Evolutionary conservation across 805 yeast genomes (phyloP).

Genomic region (Ogataea minuta): DNA sequence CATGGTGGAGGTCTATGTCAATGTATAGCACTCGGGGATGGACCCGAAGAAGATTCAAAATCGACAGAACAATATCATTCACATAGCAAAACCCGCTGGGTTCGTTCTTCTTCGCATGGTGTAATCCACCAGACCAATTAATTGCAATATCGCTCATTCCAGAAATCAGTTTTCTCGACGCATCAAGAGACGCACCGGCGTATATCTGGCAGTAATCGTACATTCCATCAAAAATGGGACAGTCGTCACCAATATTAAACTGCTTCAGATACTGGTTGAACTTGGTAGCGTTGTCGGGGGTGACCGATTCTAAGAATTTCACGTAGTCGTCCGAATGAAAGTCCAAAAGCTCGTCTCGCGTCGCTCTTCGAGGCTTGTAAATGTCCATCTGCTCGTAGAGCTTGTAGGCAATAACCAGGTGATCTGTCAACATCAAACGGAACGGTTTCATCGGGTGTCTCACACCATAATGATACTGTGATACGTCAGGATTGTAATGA

Average conservation of each 20-base stretch:
- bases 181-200: slow-evolving; percentile 93
- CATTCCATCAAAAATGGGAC: slow-evolving; percentile 93
- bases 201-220: slow-evolving; percentile 86
- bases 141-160: slow-evolving; percentile 93
- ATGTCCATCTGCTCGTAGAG: slow-evolving; percentile 88
- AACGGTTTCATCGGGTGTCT: slow-evolving; percentile 99
- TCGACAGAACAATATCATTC: slow-evolving; percentile 89
- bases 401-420: slow-evolving; percentile 79
- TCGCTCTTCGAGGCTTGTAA: slow-evolving; percentile 79
- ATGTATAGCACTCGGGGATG: slow-evolving; percentile 92
- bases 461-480: slow-evolving; percentile 85
- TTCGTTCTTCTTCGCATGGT: slow-evolving; percentile 92
- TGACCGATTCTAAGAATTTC: slow-evolving; percentile 68
- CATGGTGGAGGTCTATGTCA: slow-evolving; percentile 94
- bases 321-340: slow-evolving; percentile 90
- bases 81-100: slow-evolving; percentile 95
- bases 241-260: slow-evolving; percentile 91
- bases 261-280: slow-evolving; percentile 56
- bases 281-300: slow-evolving; percentile 70
- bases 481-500: slow-evolving; percentile 80
- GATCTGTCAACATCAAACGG: slow-evolving; percentile 90
- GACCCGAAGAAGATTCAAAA: slow-evolving; percentile 77
- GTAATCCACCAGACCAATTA: slow-evolving; percentile 95
- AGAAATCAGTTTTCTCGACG: slow-evolving; percentile 78
- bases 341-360: slow-evolving; percentile 70